phyloP scores from a whole-genome alignment of 2,329 filamentous ascomycete genomes.

The Fusarium setosum region DNA sequence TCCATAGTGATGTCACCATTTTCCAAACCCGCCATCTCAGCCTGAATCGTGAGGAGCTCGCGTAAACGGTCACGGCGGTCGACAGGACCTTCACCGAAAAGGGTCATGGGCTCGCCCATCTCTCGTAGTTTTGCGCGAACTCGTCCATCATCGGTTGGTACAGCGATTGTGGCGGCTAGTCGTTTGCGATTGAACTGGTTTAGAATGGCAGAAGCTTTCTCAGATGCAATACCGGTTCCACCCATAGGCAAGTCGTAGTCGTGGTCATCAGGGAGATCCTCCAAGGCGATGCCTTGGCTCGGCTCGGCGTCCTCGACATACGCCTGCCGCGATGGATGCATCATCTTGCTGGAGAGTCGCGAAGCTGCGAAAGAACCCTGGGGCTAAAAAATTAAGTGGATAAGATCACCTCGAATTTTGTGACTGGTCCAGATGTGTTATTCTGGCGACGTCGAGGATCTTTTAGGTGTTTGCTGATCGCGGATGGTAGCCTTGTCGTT shows the following conservation, averaged over 20 bases:
- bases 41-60: conserved; percentile 79
- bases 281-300: conserved; percentile 61
- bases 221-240: conserved; percentile 74
- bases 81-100: conserved; percentile 90
- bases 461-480: conserved; percentile 2
- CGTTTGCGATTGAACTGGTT: conserved; percentile 93
- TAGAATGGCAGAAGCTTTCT: conserved; percentile 86
- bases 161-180: conserved; percentile 86
- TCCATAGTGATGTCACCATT: conserved; percentile 71
- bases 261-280: conserved; percentile 73
- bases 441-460: background rate
- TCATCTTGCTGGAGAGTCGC: conserved; percentile 56
- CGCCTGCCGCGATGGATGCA: conserved; percentile 91
- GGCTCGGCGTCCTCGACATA: conserved; percentile 88
- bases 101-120: conserved; percentile 90
- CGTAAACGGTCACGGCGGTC: conserved; percentile 90
- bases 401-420: background rate
- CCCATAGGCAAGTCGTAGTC: conserved; percentile 83
- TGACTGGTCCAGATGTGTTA: background rate
- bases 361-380: background rate
- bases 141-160: conserved; percentile 92
- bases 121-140: conserved; percentile 85
- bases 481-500: conserved; percentile 19
- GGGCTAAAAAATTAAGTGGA: background rate
- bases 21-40: conserved; percentile 69